A percentile compares a stretch with the other conserved stretches of the same genome.
phyloP scores from a whole-genome alignment of 306 rosid species.

The Arachis hypogaea region DNA sequence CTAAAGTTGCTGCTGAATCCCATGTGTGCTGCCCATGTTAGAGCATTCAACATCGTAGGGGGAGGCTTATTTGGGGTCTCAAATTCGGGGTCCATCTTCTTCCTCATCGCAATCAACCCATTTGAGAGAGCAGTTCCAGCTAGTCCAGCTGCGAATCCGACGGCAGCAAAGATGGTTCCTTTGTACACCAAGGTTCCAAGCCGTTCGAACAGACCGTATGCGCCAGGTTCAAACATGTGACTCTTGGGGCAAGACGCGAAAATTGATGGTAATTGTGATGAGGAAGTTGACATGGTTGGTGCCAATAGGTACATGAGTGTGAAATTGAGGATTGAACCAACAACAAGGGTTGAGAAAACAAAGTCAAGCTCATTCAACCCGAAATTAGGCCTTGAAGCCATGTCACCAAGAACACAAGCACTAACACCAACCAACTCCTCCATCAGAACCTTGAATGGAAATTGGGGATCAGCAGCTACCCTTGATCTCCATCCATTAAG shows the following conservation, averaged over 20 bases:
- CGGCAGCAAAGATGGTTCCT: slow-evolving; percentile 73
- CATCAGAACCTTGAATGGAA: slow-evolving; percentile 94
- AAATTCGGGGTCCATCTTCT: slow-evolving; percentile 85
- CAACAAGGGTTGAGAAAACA: slow-evolving; percentile 95
- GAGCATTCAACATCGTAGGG: slow-evolving; percentile 73
- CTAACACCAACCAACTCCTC: slow-evolving; percentile 91
- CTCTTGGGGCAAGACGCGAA: slow-evolving; percentile 79
- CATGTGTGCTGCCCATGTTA: slow-evolving; percentile 94
- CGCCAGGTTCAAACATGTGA: slow-evolving; percentile 95
- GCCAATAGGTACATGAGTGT: slow-evolving; percentile 92
- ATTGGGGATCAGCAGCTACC: slow-evolving; percentile 97
- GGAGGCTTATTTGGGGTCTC: slow-evolving; percentile 91
- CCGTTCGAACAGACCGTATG: slow-evolving; percentile 53
- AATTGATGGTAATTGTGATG: slow-evolving; percentile 59
- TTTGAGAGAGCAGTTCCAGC: slow-evolving; percentile 82
- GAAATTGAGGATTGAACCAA: slow-evolving; percentile 89
- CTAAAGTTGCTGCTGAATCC: slow-evolving; percentile 84
- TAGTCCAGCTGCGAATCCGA: slow-evolving; percentile 84
- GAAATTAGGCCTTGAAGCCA: slow-evolving; percentile 96
- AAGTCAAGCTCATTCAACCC: slow-evolving; percentile 97
- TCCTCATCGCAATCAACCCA: slow-evolving; percentile 76
- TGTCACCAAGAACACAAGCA: slow-evolving; percentile 90
- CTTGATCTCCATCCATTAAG: slow-evolving; percentile 90
- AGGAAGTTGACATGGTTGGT: slow-evolving; percentile 62
- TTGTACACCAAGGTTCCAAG: slow-evolving; percentile 80